Conservation (phyloP, 2,329 filamentous ascomycete species). For the Cladosporium austrohemisphaericum region DNA sequence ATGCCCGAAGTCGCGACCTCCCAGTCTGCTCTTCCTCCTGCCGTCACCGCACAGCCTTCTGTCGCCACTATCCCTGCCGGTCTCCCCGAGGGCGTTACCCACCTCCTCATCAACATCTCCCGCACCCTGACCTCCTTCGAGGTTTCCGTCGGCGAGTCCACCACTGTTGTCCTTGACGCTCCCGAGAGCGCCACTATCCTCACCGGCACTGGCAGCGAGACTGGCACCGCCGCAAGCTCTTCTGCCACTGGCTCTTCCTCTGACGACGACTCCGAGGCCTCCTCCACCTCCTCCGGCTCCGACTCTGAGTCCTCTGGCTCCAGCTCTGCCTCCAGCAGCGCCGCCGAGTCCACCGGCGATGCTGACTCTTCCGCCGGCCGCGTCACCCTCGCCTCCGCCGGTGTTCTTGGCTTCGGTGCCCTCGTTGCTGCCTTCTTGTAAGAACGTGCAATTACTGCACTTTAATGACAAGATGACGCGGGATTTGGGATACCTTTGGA, state of each 20-base stretch:
- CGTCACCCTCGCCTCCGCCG: slow-evolving; percentile 32
- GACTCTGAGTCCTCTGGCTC: slow-evolving; percentile 10
- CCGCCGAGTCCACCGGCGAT: slow-evolving; percentile 7
- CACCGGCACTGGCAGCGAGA: slow-evolving; percentile 19
- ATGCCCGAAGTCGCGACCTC: slow-evolving; percentile 42
- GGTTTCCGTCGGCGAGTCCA: slow-evolving; percentile 31
- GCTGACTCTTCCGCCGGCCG: slow-evolving; percentile 26
- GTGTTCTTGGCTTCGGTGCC: slow-evolving; percentile 36
- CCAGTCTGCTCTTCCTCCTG: slow-evolving; percentile 37
- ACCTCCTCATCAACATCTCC: slow-evolving; percentile 27
- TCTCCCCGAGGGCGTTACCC: slow-evolving; percentile 33
- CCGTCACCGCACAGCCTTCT: slow-evolving; percentile 35
- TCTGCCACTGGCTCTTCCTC: slow-evolving; percentile 17
- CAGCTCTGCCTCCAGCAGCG: slow-evolving; percentile 17
- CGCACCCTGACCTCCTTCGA: slow-evolving; percentile 31
- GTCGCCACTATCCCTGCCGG: slow-evolving; percentile 43
- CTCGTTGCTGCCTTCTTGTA: slow-evolving; percentile 37
- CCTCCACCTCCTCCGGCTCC: slow-evolving; percentile 12
- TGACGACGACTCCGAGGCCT: slow-evolving; percentile 18
- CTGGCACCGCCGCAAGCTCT: slow-evolving; percentile 17
- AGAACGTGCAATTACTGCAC: neutral
- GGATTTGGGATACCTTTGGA: slow-evolving; percentile 7
- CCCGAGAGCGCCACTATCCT: slow-evolving; percentile 19
- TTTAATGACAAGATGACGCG: slow-evolving; percentile 15
- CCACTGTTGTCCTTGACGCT: slow-evolving; percentile 30